phyloP scores from a whole-genome alignment of 306 rosid genomes.

The Quercus dentata region DNA sequence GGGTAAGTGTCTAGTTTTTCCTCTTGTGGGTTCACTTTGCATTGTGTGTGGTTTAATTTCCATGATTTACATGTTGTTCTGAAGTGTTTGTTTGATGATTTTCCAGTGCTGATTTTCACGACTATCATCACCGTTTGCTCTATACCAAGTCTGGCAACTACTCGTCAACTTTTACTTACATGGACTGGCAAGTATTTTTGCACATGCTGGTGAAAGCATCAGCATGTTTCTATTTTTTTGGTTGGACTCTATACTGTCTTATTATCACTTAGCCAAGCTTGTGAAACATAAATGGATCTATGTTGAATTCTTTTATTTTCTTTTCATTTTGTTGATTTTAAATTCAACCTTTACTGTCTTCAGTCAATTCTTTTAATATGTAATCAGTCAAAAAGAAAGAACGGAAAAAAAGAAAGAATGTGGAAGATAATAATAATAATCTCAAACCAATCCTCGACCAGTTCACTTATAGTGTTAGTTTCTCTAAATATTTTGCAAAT shows the following conservation, averaged over 20 bases:
- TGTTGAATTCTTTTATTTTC: neutral
- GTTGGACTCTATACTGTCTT: neutral
- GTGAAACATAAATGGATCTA: neutral
- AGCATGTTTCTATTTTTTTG: neutral
- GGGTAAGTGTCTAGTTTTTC: constrained; percentile 55
- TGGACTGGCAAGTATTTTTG: constrained; percentile 63
- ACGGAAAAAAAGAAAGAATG: neutral
- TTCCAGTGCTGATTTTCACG: constrained; percentile 90
- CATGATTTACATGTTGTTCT: constrained; percentile 16
- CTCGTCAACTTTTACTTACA: constrained; percentile 91
- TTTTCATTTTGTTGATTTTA: neutral
- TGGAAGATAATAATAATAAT: neutral
- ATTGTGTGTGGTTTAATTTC: neutral
- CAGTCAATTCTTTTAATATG: neutral
- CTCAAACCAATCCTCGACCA: neutral
- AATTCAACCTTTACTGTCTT: neutral
- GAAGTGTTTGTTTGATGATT: constrained; percentile 18
- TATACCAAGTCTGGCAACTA: constrained; percentile 97
- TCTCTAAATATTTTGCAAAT: neutral
- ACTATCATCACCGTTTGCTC: constrained; percentile 94
- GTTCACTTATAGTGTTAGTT: neutral
- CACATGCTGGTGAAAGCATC: constrained; percentile 9
- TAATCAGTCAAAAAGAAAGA: neutral
- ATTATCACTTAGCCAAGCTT: neutral
- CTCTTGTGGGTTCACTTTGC: constrained; percentile 11